Evolutionary conservation across 495 filamentous ascomycete genomes (phyloP), one percentile per base, ranked within the genome.

Genomic region (Pyrenula aspistea): DNA sequence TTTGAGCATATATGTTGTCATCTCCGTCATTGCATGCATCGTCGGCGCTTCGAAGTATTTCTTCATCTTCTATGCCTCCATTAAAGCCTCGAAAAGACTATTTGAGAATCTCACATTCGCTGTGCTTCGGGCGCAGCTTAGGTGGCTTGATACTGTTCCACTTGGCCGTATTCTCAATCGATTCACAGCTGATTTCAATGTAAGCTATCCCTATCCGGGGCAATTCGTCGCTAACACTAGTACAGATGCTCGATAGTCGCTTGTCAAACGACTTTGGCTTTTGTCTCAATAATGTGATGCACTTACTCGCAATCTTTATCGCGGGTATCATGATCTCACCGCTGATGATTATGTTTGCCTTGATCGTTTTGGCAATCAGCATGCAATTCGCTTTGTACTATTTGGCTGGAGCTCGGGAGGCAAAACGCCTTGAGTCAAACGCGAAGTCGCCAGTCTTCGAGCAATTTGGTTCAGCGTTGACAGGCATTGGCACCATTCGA

Each of bases 121-220:
- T 2, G 77, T 94, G 15, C 74, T 93, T 0, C 81, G 83, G 8
- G 77, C 87, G 12, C 88, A 87, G 0, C 69, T 88, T 10, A 73
- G 84, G 51, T 94, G 87, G 85, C 72, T 92, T 11, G 89, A 94
- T 64, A 92, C 87, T 0, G 84, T 89, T 0, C 89, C 89, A 0
- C 69, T 88, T 0, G 89, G 89, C 1, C 80, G 87, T 22, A 82
- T 92, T 36, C 65, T 92, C 2, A 94, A 93, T 65, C 77, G 89
- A 3, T 91, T 92, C 57, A 88, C 87, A 0, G 76, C 85, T 2
- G 89, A 93, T 61, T 91, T 93, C 62, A 76, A 80, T 59, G 31
- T 42, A 15, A 42, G 31, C 15, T 4, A 42, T 42, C 4, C 4
- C 15, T 42, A 8, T 8, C 4, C 8, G 31, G 4, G 31, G 31